phyloP scores from a whole-genome alignment of 2,329 filamentous ascomycete genomes.

The Neofusicoccum umdonicola region DNA sequence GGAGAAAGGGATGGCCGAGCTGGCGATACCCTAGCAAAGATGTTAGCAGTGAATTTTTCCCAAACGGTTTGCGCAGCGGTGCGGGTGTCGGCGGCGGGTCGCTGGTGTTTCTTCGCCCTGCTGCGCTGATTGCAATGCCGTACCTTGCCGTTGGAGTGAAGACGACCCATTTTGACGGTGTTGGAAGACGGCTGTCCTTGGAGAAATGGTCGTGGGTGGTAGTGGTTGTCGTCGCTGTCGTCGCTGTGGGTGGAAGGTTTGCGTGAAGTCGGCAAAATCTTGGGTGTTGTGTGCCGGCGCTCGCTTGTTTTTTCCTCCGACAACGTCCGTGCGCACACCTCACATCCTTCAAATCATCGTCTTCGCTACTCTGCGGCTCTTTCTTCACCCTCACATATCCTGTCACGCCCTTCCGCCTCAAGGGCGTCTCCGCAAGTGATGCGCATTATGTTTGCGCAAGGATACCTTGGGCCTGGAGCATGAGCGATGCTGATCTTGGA shows the following conservation, averaged over 20 bases:
- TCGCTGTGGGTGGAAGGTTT: constrained; percentile 11
- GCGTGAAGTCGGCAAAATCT: constrained; percentile 15
- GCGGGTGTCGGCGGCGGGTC: background rate
- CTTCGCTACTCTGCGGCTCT: background rate
- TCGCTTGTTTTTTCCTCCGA: constrained; percentile 25
- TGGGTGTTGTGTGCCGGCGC: constrained; percentile 13
- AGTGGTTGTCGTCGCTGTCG: constrained; percentile 18
- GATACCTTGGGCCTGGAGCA: too few relatives aligned
- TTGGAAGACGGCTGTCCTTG: constrained; percentile 14
- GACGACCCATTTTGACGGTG: constrained; percentile 77
- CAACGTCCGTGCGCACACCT: background rate
- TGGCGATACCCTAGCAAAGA: constrained; percentile 90
- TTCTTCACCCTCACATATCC: background rate
- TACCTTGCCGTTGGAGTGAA: constrained; percentile 75
- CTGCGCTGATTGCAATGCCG: background rate
- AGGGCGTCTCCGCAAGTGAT: too few relatives aligned
- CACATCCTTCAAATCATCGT: background rate
- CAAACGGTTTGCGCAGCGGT: background rate
- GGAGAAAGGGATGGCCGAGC: constrained; percentile 95
- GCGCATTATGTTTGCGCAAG: too few relatives aligned
- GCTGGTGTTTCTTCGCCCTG: background rate
- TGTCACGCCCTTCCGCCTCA: too few relatives aligned
- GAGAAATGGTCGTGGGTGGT: constrained; percentile 25
- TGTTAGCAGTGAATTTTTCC: background rate
- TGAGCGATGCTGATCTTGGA: too few relatives aligned